Conservation (phyloP, 2,329 filamentous ascomycete genomes). For the Macrophomina tecta region DNA sequence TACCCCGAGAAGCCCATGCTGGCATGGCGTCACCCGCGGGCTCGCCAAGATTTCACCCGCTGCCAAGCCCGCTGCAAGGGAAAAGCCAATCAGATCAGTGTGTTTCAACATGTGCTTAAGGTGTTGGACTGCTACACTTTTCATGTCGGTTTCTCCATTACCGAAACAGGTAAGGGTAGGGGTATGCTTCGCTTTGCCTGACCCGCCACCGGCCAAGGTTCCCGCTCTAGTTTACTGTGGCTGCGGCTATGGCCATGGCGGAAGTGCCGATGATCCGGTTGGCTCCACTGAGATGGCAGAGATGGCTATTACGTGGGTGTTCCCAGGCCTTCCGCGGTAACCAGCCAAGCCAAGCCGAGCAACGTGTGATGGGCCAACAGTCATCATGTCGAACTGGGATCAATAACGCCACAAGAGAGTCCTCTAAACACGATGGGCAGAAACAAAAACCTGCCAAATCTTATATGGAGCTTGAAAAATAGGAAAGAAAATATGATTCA, state of each 20-base stretch:
- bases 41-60: conserved; percentile 9
- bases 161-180: neutral
- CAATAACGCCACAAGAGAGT: conserved; percentile 1
- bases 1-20: neutral
- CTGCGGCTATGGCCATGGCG: neutral
- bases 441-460: neutral
- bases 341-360: neutral
- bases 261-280: conserved; percentile 5
- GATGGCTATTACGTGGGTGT: neutral
- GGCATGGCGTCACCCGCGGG: conserved; percentile 18
- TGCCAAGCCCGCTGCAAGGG: conserved; percentile 20
- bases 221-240: neutral
- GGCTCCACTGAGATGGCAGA: neutral
- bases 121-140: conserved; percentile 21
- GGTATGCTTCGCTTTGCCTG: neutral
- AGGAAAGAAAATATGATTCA: no score
- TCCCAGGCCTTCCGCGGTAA: neutral
- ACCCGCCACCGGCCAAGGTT: neutral
- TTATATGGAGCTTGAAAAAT: no score
- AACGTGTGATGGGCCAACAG: neutral
- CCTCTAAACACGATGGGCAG: neutral
- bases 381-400: neutral
- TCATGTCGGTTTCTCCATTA: neutral
- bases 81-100: conserved; percentile 15
- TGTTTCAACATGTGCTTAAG: conserved; percentile 12